phyloP scores from a whole-genome alignment of 2,329 filamentous ascomycete genomes.

The Mycocentrospora acerina region DNA sequence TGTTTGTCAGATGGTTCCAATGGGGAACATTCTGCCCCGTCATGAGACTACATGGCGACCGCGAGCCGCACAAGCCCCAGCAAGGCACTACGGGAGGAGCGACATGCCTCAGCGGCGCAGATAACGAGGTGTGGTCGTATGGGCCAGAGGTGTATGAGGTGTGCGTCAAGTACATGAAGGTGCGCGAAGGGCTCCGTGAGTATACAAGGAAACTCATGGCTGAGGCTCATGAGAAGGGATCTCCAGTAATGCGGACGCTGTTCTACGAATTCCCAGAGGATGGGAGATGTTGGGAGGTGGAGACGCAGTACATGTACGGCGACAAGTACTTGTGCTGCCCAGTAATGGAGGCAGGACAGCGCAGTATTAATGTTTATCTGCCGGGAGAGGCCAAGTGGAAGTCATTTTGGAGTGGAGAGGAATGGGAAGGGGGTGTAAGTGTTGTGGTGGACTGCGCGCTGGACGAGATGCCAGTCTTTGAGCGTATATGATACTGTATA shows the following conservation, averaged over 20 bases:
- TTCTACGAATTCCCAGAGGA: conserved; percentile 67
- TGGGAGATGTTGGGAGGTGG: conserved; percentile 55
- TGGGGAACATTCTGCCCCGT: conserved; percentile 69
- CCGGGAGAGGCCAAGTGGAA: conserved; percentile 49
- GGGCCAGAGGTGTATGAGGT: conserved; percentile 62
- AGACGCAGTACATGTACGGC: conserved; percentile 66
- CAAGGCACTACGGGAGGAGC: conserved; percentile 40
- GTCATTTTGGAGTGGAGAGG: conserved; percentile 36
- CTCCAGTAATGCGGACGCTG: conserved; percentile 62
- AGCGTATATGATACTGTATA: conserved; percentile 11
- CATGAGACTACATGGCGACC: conserved; percentile 66
- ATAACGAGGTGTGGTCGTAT: conserved; percentile 68
- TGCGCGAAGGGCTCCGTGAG: conserved; percentile 59
- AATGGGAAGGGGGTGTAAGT: conserved; percentile 43
- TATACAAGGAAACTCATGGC: conserved; percentile 62
- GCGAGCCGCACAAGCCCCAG: conserved; percentile 59
- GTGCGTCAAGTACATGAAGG: conserved; percentile 59
- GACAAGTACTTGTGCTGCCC: conserved; percentile 60
- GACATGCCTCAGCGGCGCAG: conserved; percentile 49
- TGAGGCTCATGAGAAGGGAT: conserved; percentile 60
- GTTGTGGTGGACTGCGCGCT: conserved; percentile 49
- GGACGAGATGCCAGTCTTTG: conserved; percentile 52
- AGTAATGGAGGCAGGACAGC: conserved; percentile 53
- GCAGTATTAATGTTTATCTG: conserved; percentile 54
- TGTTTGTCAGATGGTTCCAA: conserved; percentile 69